Base-by-base conservation (phyloP, 2,329 filamentous ascomycete genomes). In the Aspergillus eucalypticola region DNA sequence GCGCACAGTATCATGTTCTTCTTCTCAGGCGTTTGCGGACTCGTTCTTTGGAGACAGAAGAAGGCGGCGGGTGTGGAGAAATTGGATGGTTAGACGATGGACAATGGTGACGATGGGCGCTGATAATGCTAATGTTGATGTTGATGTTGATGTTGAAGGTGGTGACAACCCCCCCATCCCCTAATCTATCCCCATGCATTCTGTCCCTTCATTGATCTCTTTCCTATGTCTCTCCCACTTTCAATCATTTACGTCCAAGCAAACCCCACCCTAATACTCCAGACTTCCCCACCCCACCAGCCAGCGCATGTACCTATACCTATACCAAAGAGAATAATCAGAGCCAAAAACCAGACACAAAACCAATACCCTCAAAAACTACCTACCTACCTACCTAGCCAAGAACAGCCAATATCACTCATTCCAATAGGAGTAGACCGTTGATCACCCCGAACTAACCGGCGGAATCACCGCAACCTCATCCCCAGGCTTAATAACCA, bases 11-110 rank as follows among this genome's bases (percentile, higher is more conserved):
- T 90, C 46, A 78, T 91, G 38, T 91, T 90, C 69, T 82, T 85
- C 62, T 83, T 90, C 61, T 88, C 86, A 2, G 78, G 82, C 49
- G 75, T 88, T 53, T 81, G 84, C 49, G 83, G 82, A 29, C 75
- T 81, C 58, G 86, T 86, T 66, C 79, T 91, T 41, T 90, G 87
- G 85, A 83, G 84, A 64, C 83, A 84, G 67, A 78, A 83, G 70
- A 85, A 84, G 76, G 66, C 69, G 11, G 68, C 65, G 5, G 64
- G 48, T 19, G 59, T 63, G 42, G 64, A 69, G 41, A 67, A 68
- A 35, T 10, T 60, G 42, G 62, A 65, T 1, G 64, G 57, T 25
- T 67, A 29, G 51, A 64, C 29, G 35, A 38, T 25, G 6, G 44
- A 23, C 13, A 15, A 35, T 13, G 21, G 15, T 13, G 41, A 23